Percentiles rank a stretch among this genome's conserved stretches.
Evolutionary conservation across 805 yeast genomes (phyloP).

Genomic region (Yarrowia keelungensis): DNA sequence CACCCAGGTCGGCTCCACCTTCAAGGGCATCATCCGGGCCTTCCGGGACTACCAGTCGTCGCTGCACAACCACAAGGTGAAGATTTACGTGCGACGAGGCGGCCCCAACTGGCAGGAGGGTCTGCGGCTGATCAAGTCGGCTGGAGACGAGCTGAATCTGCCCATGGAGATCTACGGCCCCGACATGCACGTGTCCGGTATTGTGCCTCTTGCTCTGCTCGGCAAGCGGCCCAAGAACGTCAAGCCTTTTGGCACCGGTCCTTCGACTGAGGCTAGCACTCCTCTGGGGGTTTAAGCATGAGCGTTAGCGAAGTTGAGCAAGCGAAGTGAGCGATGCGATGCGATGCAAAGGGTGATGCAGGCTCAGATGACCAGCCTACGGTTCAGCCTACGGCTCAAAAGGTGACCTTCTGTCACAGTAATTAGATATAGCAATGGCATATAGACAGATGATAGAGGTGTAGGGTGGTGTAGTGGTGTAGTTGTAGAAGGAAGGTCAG

Average conservation of each 20-base stretch:
- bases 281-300: constrained; percentile 43
- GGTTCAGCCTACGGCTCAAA: too few relatives aligned
- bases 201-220: constrained; percentile 54
- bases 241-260: constrained; percentile 52
- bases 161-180: constrained; percentile 60
- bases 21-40: constrained; percentile 59
- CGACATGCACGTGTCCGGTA: constrained; percentile 59
- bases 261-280: constrained; percentile 46
- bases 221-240: constrained; percentile 54
- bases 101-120: constrained; percentile 61
- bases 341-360: too few relatives aligned
- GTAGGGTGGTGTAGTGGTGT: too few relatives aligned
- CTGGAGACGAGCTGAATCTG: constrained; percentile 55
- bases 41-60: constrained; percentile 53
- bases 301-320: neutral
- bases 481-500: too few relatives aligned
- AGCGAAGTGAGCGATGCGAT: too few relatives aligned
- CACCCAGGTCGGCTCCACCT: constrained; percentile 57
- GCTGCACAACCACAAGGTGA: constrained; percentile 53
- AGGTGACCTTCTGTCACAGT: neutral
- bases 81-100: constrained; percentile 56
- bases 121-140: constrained; percentile 54
- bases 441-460: neutral
- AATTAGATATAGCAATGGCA: constrained; percentile 16
- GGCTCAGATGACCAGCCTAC: too few relatives aligned